These are phyloP conservation scores for Tinospora cordifolia DNA, from an alignment of 164 flowering plant genomes.

Conservation along the genomic window DNA sequence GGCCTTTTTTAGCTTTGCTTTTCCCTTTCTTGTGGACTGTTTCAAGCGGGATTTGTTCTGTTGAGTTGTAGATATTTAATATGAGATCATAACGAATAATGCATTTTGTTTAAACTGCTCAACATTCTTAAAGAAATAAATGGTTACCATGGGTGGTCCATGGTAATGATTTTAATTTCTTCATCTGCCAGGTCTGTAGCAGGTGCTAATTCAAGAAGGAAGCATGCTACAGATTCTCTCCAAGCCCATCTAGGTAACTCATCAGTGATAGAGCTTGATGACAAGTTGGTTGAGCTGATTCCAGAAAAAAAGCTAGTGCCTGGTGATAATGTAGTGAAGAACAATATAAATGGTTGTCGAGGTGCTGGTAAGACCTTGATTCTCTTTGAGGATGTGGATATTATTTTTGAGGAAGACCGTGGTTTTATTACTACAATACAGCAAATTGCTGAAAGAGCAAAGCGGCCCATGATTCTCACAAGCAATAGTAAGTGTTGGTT, in stretches of 20 bases:
- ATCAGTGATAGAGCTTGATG: constrained; percentile 20
- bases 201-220: constrained; percentile 24
- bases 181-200: constrained; percentile 43
- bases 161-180: background rate
- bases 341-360: constrained; percentile 20
- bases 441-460: constrained; percentile 75
- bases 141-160: background rate
- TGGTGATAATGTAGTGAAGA: constrained; percentile 13
- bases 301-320: constrained; percentile 18
- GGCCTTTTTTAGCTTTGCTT: too few species aligned
- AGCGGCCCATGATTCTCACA: constrained; percentile 86
- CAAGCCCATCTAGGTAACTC: constrained; percentile 13
- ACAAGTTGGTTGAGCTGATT: constrained; percentile 37
- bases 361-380: constrained; percentile 51
- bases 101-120: background rate
- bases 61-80: too few species aligned
- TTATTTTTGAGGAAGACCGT: constrained; percentile 66
- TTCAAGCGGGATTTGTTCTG: too few species aligned
- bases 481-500: constrained; percentile 60
- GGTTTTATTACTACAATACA: constrained; percentile 69
- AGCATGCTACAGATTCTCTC: constrained; percentile 17
- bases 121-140: background rate
- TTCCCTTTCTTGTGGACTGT: too few species aligned
- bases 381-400: constrained; percentile 96
- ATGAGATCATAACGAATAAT: background rate